A percentile compares a stretch with the other conserved stretches of the same genome.
These are phyloP conservation scores for Termitomyces sp. DNA, from an alignment of 768 basidiomycete genomes.

Conservation along the genomic window DNA sequence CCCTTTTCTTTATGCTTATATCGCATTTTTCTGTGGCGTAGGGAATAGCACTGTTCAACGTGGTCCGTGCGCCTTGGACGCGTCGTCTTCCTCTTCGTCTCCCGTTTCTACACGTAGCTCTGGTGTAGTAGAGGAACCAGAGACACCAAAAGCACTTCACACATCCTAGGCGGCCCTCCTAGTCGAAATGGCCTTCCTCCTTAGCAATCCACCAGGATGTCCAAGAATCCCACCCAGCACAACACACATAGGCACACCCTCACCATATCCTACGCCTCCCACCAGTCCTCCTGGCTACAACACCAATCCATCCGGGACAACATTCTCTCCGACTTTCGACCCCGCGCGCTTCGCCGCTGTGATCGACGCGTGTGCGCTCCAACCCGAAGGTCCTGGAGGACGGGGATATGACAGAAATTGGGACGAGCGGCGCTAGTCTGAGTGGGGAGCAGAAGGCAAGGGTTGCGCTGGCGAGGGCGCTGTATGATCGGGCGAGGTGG, in stretches of 20 bases:
- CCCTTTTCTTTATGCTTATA: no score
- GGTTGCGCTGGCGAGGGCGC: slow-evolving; percentile 80
- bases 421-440: slow-evolving; percentile 72
- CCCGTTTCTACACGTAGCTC: no score
- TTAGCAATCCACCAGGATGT: slow-evolving; percentile 38
- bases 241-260: slow-evolving; percentile 63
- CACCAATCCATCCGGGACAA: slow-evolving; percentile 79
- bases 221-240: slow-evolving; percentile 58
- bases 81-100: no score
- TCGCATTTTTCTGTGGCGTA: no score
- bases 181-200: slow-evolving; percentile 64
- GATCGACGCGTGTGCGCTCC: slow-evolving; percentile 82
- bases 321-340: slow-evolving; percentile 77
- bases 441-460: slow-evolving; percentile 84
- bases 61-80: no score
- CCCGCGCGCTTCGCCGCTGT: slow-evolving; percentile 74
- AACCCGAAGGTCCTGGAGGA: slow-evolving; percentile 83
- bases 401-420: slow-evolving; percentile 85
- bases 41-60: no score
- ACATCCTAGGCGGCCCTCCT: slow-evolving; percentile 59
- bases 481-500: slow-evolving; percentile 68
- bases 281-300: slow-evolving; percentile 68
- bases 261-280: slow-evolving; percentile 69
- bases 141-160: background rate
- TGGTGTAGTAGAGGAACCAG: no score